Evolutionary conservation across 208 protist species (phyloP).

Genomic region (Angomonas deanei): DNA sequence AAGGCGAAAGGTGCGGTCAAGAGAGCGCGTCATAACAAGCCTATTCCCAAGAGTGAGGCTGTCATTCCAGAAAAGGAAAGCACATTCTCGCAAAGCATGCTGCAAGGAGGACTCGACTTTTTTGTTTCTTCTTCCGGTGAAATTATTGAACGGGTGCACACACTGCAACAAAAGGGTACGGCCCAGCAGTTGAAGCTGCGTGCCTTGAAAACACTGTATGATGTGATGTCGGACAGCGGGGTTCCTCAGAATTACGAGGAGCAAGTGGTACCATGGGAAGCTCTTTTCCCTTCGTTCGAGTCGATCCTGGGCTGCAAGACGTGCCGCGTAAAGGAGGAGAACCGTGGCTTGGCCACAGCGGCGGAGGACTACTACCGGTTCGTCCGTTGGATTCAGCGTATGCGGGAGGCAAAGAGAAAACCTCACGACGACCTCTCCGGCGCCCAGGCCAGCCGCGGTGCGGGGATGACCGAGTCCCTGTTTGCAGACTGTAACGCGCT

Average conservation of each 20-base stretch:
- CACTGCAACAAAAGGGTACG: conserved; percentile 74
- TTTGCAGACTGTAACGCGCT: conserved; percentile 25
- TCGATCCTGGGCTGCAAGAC: conserved; percentile 50
- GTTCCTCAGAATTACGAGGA: conserved; percentile 72
- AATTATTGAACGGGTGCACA: conserved; percentile 68
- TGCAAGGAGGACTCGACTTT: too few relatives aligned
- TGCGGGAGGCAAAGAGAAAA: conserved; percentile 74
- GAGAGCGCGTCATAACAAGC: not conserved
- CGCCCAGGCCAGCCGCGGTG: conserved; percentile 74
- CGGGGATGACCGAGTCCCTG: conserved; percentile 63
- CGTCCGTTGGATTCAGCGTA: conserved; percentile 75
- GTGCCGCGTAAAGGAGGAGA: too few relatives aligned
- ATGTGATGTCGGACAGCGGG: conserved; percentile 58
- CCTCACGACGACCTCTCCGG: conserved; percentile 82
- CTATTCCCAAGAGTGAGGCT: not conserved
- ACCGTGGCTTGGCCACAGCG: too few relatives aligned
- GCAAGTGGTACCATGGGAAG: conserved; percentile 56
- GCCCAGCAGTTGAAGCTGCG: conserved; percentile 79
- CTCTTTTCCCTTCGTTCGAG: conserved; percentile 60
- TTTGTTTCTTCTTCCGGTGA: conserved; percentile 37
- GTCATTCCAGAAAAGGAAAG: not conserved
- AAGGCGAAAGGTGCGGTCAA: conserved; percentile 10
- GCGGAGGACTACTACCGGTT: conserved; percentile 65
- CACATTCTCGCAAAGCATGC: too few relatives aligned
- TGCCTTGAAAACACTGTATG: conserved; percentile 84